Percentiles rank a stretch among this genome's conserved stretches.
These are phyloP conservation scores for Aspergillus neotritici DNA, from an alignment of 2,329 filamentous ascomycete genomes.

Conservation along the genomic window DNA sequence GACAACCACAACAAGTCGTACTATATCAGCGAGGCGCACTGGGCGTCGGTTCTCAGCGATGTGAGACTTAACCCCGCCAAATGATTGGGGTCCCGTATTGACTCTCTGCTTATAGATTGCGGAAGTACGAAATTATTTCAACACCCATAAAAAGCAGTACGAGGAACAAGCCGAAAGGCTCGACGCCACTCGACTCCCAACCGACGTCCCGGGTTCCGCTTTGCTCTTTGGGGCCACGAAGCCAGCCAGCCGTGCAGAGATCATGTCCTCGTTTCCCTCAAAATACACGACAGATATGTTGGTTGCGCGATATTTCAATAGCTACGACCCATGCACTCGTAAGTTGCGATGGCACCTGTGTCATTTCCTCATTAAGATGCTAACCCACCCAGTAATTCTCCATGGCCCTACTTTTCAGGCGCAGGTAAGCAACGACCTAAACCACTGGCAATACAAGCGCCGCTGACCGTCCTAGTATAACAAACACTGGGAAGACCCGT, in stretches of 20 bases:
- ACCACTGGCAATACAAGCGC: neutral
- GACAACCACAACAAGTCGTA: constrained; percentile 66
- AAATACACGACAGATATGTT: constrained; percentile 79
- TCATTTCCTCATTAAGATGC: neutral
- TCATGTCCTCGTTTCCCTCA: constrained; percentile 72
- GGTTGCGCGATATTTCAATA: constrained; percentile 86
- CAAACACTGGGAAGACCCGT: constrained; percentile 55
- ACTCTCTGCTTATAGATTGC: constrained; percentile 54
- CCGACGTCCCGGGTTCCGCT: constrained; percentile 59
- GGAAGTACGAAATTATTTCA: constrained; percentile 90
- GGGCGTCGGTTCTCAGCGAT: constrained; percentile 72
- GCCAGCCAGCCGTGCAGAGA: constrained; percentile 66
- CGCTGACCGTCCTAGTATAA: constrained; percentile 47
- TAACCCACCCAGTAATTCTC: constrained; percentile 53
- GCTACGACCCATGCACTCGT: constrained; percentile 59
- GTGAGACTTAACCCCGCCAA: constrained; percentile 32
- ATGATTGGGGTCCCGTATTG: constrained; percentile 6
- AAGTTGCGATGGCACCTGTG: constrained; percentile 31
- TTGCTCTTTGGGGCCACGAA: constrained; percentile 71
- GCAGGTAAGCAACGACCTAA: constrained; percentile 44
- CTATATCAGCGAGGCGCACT: constrained; percentile 78
- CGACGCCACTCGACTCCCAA: constrained; percentile 56
- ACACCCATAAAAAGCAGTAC: constrained; percentile 78
- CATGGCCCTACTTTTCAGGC: constrained; percentile 81
- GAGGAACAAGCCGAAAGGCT: constrained; percentile 76